These are phyloP conservation scores for Chytriomyces sp. DNA, from an alignment of 192 early-diverging fungal species.

Conservation along the genomic window DNA sequence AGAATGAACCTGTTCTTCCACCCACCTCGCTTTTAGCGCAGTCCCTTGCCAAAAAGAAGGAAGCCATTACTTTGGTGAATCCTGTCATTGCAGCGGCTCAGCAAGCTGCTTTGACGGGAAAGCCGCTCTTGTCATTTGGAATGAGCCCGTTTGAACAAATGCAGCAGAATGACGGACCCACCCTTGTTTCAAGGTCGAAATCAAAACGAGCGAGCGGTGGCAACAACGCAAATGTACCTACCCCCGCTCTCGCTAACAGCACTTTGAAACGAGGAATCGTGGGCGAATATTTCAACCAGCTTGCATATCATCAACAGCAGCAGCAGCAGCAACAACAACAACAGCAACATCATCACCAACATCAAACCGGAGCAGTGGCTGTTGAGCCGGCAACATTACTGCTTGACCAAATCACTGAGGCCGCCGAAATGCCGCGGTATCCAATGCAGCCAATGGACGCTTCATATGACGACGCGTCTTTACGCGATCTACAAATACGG, in stretches of 20 bases:
- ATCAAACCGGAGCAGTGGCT: not conserved
- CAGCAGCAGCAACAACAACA: not conserved
- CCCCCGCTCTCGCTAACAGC: not conserved
- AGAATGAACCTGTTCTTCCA: not conserved
- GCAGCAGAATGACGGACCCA: not conserved
- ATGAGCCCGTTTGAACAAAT: not conserved
- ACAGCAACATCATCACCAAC: not conserved
- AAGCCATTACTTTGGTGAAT: not conserved
- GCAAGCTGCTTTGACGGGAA: not conserved
- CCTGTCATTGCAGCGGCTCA: not conserved
- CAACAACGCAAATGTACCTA: not conserved
- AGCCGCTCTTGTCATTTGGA: slow-evolving; percentile 20
- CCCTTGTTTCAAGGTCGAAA: not conserved
- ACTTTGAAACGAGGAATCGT: not conserved
- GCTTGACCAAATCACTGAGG: slow-evolving; percentile 7
- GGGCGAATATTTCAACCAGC: not conserved
- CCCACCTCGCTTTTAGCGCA: slow-evolving; percentile 12
- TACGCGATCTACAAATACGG: not conserved
- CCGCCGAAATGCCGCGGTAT: slow-evolving; percentile 7
- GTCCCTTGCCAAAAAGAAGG: slow-evolving; percentile 8
- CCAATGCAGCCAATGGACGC: not conserved
- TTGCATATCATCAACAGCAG: not conserved
- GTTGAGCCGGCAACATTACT: not conserved
- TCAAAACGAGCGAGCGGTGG: not conserved
- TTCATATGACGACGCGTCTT: slow-evolving; percentile 16